phyloP scores from a whole-genome alignment of 192 early-diverging fungal genomes.

The Helicostylum pulchrum region DNA sequence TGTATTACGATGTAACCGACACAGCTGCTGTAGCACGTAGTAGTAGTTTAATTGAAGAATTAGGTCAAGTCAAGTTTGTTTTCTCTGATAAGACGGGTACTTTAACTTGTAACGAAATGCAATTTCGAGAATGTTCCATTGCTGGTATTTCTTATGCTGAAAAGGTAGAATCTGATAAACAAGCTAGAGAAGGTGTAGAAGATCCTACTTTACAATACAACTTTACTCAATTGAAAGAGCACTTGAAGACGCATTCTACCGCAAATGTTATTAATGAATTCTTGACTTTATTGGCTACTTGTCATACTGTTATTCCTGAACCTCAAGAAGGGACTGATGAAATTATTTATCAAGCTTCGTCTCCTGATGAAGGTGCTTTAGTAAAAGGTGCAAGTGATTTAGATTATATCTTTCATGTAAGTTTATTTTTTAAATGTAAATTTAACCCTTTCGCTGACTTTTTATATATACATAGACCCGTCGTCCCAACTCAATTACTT shows the following conservation, averaged over 20 bases:
- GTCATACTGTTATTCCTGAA: slow-evolving; percentile 99
- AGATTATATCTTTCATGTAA: slow-evolving; percentile 62
- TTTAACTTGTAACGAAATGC: slow-evolving; percentile 86
- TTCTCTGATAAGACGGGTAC: slow-evolving; percentile 96
- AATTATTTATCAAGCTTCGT: slow-evolving; percentile 91
- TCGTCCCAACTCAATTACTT: slow-evolving; percentile 56
- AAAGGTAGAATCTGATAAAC: slow-evolving; percentile 85
- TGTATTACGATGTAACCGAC: slow-evolving; percentile 92
- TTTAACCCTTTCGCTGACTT: not conserved
- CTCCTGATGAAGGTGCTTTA: slow-evolving; percentile 95
- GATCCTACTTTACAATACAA: slow-evolving; percentile 61
- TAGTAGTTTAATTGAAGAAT: slow-evolving; percentile 92
- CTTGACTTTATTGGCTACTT: slow-evolving; percentile 83
- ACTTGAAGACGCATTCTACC: slow-evolving; percentile 55
- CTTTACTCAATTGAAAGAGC: slow-evolving; percentile 59
- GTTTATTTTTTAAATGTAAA: not conserved
- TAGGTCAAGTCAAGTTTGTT: slow-evolving; percentile 93
- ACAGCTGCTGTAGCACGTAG: slow-evolving; percentile 91
- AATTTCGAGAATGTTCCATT: slow-evolving; percentile 86
- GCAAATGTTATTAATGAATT: slow-evolving; percentile 82
- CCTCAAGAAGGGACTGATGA: slow-evolving; percentile 53
- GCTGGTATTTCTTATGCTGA: slow-evolving; percentile 90
- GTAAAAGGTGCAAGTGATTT: slow-evolving; percentile 69
- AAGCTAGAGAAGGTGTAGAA: slow-evolving; percentile 66
- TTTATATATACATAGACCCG: slow-evolving; percentile 37